Conservation (phyloP, 2,329 filamentous ascomycete genomes). For the Cladophialophora bantiana region DNA sequence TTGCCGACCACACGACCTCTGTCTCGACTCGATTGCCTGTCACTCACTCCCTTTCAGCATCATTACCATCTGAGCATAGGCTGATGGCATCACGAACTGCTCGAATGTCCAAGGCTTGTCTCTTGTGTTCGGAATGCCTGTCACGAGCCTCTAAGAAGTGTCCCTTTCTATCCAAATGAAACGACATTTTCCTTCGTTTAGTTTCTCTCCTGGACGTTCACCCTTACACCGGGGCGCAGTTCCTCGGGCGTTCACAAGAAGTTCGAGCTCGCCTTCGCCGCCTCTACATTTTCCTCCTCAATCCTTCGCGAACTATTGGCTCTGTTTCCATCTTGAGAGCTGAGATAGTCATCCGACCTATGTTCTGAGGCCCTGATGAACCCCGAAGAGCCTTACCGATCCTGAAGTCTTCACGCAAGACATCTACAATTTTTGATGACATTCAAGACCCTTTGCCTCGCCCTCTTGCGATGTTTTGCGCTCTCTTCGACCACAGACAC, state of each 20-base stretch:
- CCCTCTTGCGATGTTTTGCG: not conserved
- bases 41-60: not conserved
- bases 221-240: not conserved
- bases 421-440: not conserved
- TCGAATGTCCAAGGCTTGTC: not conserved
- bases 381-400: not conserved
- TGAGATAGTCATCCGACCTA: not conserved
- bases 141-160: not conserved
- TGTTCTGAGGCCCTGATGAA: not conserved
- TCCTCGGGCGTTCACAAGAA: not conserved
- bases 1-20: not conserved
- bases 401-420: not conserved
- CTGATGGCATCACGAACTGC: not conserved
- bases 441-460: not conserved
- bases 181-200: not conserved
- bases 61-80: not conserved
- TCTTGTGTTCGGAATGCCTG: not conserved
- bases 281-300: not conserved
- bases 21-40: not conserved
- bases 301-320: not conserved
- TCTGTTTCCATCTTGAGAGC: not conserved
- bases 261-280: not conserved
- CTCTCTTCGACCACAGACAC: not conserved
- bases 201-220: not conserved
- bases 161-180: not conserved